These are phyloP conservation scores for Saraca asoca DNA, from an alignment of 331 rosid species.

Conservation along the genomic window DNA sequence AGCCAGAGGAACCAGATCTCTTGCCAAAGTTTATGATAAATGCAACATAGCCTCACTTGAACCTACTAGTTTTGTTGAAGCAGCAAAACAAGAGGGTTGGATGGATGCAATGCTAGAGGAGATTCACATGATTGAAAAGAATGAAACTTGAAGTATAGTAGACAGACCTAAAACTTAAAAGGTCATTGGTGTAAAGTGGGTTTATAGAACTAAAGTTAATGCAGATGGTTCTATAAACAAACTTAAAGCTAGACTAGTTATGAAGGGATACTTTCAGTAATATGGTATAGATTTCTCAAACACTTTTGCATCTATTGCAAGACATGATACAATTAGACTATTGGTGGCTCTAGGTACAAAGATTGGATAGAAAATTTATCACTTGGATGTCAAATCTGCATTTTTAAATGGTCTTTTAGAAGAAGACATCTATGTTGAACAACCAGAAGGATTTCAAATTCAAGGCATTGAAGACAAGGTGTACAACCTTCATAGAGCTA, in stretches of 20 bases:
- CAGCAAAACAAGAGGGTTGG: too few species aligned
- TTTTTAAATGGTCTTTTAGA: too few species aligned
- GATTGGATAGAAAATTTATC: not conserved
- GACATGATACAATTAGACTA: not conserved
- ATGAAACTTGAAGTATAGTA: not conserved
- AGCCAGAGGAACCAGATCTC: too few species aligned
- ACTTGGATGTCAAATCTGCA: too few species aligned
- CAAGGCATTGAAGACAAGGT: not conserved
- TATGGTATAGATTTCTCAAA: not conserved
- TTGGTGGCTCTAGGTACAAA: not conserved
- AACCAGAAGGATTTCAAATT: not conserved
- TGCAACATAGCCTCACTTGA: not conserved
- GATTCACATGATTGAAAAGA: not conserved
- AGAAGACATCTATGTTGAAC: not conserved
- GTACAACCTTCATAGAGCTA: too few species aligned
- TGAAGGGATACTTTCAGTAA: not conserved
- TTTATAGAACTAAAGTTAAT: not conserved
- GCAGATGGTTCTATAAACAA: not conserved
- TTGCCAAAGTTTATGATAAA: not conserved
- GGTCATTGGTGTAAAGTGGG: too few species aligned
- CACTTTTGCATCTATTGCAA: too few species aligned
- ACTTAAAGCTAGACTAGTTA: not conserved
- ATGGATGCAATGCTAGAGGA: not conserved
- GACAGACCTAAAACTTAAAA: not conserved
- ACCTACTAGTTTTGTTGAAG: too few species aligned